Evolutionary conservation across 176 grass and related monocot genomes (phyloP), one percentile per base, ranked within the genome.

Genomic region (Cenchrus fungigraminus): DNA sequence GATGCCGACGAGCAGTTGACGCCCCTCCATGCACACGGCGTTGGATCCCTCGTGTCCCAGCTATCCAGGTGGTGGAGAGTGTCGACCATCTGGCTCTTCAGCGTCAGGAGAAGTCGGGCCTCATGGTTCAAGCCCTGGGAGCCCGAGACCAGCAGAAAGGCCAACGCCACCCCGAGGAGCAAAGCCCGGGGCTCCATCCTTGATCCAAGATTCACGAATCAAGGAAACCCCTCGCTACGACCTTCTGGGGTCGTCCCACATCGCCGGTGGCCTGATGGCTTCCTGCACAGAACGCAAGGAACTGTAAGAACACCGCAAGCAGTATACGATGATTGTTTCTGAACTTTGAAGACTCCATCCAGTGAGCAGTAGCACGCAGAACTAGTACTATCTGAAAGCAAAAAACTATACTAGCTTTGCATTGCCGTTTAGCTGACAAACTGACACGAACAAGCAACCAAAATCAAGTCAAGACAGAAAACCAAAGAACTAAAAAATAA

Each of bases 21-120:
- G 17, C 97, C 97, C 78, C 46, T 97, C 97, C 97, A 99, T 28
- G 12, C 16, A 57, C 97, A 99, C 43, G 94, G 94, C 9, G 88
- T 88, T 66, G 62, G 75, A 89, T 86, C 82, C 46, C 71, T 59
- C 1, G 51, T 31, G 58, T 90, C 86, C 97, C 97, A 99, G 72
- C 20, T 78, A 60, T 88, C 85, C 49, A 99, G 91, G 65, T 92
- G 78, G 90, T 90, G 85, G 32, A 97, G 60, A 54, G 53, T 77
- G 78, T 99, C 97, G 58, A 65, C 11, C 59, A 94, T 85, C 66
- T 87, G 87, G 82, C 44, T 89, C 87, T 94, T 99, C n/a, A 99
- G 79, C 34, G 83, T 72, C 76, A 97, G 68, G 28, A 99, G 88
- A 76, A 94, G 91, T 81, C 82, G 45, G 40, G 92, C 97, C 83